phyloP scores from a whole-genome alignment of 148 eudicot genomes.

The Vaccinium myrtillus region DNA sequence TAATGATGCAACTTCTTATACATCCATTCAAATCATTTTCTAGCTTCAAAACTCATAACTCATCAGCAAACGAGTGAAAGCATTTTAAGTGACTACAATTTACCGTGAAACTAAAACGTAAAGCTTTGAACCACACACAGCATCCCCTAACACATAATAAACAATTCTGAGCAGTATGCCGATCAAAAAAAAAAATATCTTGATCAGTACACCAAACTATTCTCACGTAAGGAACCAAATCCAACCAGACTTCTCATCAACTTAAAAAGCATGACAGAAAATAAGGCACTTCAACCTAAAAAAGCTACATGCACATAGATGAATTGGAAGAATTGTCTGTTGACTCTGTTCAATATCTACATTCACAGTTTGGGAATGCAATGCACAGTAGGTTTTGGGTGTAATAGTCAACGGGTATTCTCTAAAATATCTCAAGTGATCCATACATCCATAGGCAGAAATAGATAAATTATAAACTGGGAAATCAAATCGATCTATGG shows the following conservation, averaged over 20 bases:
- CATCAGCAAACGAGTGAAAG: neutral
- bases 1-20: neutral
- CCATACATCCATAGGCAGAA: constrained; percentile 3
- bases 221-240: neutral
- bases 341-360: neutral
- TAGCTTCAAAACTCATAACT: neutral
- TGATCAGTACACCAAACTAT: neutral
- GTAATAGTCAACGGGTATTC: neutral
- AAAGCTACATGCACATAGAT: neutral
- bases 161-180: neutral
- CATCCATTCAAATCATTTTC: neutral
- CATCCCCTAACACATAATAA: neutral
- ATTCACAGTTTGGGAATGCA: neutral
- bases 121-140: neutral
- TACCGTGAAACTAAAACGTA: neutral
- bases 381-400: neutral
- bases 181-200: neutral
- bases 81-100: neutral
- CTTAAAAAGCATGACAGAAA: neutral
- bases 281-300: neutral
- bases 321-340: constrained; percentile 1
- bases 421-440: neutral
- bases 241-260: neutral
- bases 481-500: neutral
- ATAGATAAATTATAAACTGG: neutral